Conservation (phyloP, 1,284 basidiomycete species). For the Malassezia restricta region DNA sequence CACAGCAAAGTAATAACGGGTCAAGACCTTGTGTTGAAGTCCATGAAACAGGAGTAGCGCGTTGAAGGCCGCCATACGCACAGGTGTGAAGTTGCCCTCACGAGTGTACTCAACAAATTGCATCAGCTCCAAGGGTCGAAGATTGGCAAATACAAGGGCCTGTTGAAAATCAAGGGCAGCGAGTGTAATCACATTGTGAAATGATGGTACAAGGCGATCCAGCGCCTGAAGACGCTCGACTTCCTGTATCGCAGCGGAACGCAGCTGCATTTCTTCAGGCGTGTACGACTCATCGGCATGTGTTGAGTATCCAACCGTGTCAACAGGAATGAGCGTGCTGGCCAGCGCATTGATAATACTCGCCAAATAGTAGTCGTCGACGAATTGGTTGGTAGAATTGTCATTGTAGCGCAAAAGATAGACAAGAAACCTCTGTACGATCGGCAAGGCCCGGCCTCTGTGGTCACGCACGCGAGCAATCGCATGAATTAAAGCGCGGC, state of each 20-base stretch:
- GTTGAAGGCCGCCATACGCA: constrained; percentile 84
- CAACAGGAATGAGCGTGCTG: constrained; percentile 55
- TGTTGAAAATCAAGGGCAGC: constrained; percentile 50
- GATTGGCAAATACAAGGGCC: constrained; percentile 38
- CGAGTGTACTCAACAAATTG: constrained; percentile 79
- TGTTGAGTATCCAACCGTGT: constrained; percentile 19
- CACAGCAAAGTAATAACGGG: constrained; percentile 79
- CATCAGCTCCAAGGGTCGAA: constrained; percentile 67
- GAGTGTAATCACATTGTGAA: constrained; percentile 82
- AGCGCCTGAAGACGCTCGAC: constrained; percentile 84
- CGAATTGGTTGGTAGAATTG: constrained; percentile 82
- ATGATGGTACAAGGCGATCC: constrained; percentile 86
- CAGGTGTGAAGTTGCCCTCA: constrained; percentile 62
- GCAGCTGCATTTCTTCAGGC: constrained; percentile 27
- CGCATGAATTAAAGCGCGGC: constrained; percentile 70
- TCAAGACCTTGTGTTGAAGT: constrained; percentile 54
- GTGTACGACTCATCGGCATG: constrained; percentile 24
- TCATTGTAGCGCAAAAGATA: constrained; percentile 86
- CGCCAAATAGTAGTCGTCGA: constrained; percentile 82
- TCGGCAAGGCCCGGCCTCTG: constrained; percentile 69
- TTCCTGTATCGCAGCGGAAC: constrained; percentile 27
- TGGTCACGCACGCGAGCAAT: constrained; percentile 68
- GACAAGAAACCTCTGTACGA: constrained; percentile 80
- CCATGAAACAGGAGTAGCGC: constrained; percentile 74
- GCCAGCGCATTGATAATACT: constrained; percentile 72